These are phyloP conservation scores for Parasitella parasitica DNA, from an alignment of 371 early-diverging fungal genomes.

Conservation along the genomic window DNA sequence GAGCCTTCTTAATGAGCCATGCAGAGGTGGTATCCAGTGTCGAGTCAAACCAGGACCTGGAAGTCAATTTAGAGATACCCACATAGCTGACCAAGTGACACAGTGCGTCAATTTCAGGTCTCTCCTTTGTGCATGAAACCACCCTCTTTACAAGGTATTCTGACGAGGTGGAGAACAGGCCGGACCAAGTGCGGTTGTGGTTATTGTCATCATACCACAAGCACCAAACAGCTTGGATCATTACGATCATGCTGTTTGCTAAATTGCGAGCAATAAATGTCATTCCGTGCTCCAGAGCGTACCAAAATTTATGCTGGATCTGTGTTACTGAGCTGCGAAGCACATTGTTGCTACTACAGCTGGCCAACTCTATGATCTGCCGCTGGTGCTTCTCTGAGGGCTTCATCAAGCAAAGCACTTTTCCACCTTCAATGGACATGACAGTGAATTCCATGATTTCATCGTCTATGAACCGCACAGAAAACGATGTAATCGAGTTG, in stretches of 20 bases:
- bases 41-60: conserved; percentile 12
- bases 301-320: conserved; percentile 17
- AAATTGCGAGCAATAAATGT: conserved; percentile 8
- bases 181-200: neutral
- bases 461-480: conserved; percentile 2
- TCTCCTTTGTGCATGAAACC: conserved; percentile 4
- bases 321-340: conserved; percentile 2
- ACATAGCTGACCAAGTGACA: conserved; percentile 8
- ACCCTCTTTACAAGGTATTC: conserved; percentile 1
- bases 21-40: conserved; percentile 18
- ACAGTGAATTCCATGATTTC: conserved; percentile 15
- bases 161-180: conserved; percentile 2
- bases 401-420: conserved; percentile 17
- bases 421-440: conserved; percentile 10
- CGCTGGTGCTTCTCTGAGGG: neutral
- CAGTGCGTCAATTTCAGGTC: conserved; percentile 11
- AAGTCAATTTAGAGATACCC: conserved; percentile 10
- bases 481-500: neutral
- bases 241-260: conserved; percentile 2
- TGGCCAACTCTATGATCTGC: neutral
- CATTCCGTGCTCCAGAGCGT: conserved; percentile 21
- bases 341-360: neutral
- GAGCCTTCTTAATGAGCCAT: conserved; percentile 13
- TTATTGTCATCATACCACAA: conserved; percentile 1
- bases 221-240: conserved; percentile 7